Evolutionary conservation across 768 basidiomycete species (phyloP).

Genomic region (Psilocybe cubensis): DNA sequence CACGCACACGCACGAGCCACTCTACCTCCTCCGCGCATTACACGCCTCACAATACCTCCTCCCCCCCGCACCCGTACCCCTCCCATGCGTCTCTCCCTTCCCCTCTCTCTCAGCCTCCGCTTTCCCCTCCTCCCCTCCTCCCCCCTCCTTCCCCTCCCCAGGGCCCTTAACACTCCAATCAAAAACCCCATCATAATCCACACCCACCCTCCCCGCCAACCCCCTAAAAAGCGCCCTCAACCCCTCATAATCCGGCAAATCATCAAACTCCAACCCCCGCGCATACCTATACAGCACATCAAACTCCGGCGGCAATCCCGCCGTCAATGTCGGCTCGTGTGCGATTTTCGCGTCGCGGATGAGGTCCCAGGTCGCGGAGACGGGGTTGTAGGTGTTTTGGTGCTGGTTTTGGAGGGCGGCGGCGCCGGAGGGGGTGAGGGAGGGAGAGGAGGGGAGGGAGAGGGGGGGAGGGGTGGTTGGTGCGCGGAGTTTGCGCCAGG

Average conservation of each 20-base stretch:
- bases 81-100: constrained; percentile 32
- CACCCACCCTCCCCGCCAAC: constrained; percentile 54
- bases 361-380: constrained; percentile 74
- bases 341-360: constrained; percentile 76
- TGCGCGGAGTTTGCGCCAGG: constrained; percentile 77
- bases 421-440: constrained; percentile 26
- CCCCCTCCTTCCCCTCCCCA: constrained; percentile 22
- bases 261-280: constrained; percentile 83
- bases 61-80: constrained; percentile 15
- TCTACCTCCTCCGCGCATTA: constrained; percentile 33
- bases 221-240: constrained; percentile 73
- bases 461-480: constrained; percentile 38
- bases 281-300: constrained; percentile 82
- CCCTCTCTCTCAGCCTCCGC: no score
- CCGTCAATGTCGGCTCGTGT: constrained; percentile 67
- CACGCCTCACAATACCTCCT: constrained; percentile 44
- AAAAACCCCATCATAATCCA: constrained; percentile 55
- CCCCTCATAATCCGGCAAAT: constrained; percentile 88
- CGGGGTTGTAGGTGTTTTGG: constrained; percentile 49
- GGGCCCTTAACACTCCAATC: constrained; percentile 48
- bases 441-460: constrained; percentile 26
- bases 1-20: background rate
- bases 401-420: no score
- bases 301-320: constrained; percentile 80
- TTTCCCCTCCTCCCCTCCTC: constrained; percentile 26